Base-by-base conservation (phyloP, 129 eudicot species). In the Pulicaria dysenterica region DNA sequence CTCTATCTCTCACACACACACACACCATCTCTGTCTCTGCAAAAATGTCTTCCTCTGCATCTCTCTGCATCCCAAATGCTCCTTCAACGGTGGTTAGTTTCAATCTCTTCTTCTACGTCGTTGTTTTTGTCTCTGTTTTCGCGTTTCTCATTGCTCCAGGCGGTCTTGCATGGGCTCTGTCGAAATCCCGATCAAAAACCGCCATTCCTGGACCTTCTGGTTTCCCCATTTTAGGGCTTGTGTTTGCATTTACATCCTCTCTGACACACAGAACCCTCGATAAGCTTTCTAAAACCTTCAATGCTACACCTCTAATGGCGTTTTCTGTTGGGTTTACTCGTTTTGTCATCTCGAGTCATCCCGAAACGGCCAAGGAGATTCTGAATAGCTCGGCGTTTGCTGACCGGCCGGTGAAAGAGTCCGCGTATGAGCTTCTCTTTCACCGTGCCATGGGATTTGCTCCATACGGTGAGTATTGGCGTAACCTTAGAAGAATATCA, bases 371-470 rank as follows among this genome's bases (percentile, higher is more conserved):
- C 3, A 87, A 74, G 40, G 98, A 89, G 55, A 85, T 93, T 0
- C 58, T 93, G 1, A 82, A 68, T 57, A 87, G 92, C 56, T 73
- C 95, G 0, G 87, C 82, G 8, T 93, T 93, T 36, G 96, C 96
- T 0, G 95, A 93, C 58, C 75, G 98, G 13, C 98, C 98, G 13
- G 84, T 93, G 8, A 93, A 93, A 47, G 96, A 93, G 61, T 87
- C 95, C 0, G 98, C 98, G 0, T 89, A 87, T 34, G 89, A 77
- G 85, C 91, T 93, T 2, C 43, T 93, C 77, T 93, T 93, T 16
- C 83, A 89, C 41, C 77, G 96, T 2, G 98, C 98, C 0, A 93
- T 93, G 95, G 98, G 98, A 5, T 93, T 93, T 14, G 98, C 98
- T 0, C 96, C 92, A 0, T 93, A 87, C 10, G 98, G 98, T 0